Conservation (phyloP, 163 green algal species). For the Coccomyxa subellipsoidea region DNA sequence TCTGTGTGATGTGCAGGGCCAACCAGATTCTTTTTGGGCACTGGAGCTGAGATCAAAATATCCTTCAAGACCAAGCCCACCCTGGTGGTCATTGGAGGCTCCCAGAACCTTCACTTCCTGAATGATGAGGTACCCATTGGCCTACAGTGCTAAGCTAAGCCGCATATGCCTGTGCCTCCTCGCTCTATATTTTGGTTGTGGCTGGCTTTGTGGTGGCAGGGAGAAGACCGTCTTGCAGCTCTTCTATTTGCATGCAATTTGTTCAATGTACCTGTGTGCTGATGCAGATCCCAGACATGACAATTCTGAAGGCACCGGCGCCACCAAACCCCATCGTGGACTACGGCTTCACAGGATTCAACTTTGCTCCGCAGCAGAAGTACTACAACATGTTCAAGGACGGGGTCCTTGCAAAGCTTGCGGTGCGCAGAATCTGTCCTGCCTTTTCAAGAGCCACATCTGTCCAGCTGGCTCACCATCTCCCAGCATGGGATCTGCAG, state of each 20-base stretch:
- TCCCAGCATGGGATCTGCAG: no score
- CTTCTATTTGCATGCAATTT: no score
- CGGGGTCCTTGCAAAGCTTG: not conserved
- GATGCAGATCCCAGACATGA: not conserved
- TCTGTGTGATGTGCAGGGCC: no score
- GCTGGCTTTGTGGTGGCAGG: no score
- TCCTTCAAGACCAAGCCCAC: not conserved
- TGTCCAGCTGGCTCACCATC: no score
- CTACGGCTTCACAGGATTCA: not conserved
- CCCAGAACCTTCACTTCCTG: conserved; percentile 2
- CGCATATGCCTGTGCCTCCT: not conserved
- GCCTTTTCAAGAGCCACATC: no score
- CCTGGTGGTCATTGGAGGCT: not conserved
- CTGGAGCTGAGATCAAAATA: not conserved
- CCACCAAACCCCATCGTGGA: not conserved
- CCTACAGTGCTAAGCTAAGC: not conserved
- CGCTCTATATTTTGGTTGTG: not conserved
- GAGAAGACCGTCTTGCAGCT: no score
- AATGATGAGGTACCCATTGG: not conserved
- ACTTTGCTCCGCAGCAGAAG: not conserved
- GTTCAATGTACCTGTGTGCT: no score
- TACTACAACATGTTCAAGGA: not conserved
- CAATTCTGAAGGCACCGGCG: not conserved
- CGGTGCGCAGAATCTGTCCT: not conserved
- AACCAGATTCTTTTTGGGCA: not conserved